These are phyloP conservation scores for Kwoniella dejecticola DNA, from an alignment of 768 basidiomycete genomes.

Conservation along the genomic window DNA sequence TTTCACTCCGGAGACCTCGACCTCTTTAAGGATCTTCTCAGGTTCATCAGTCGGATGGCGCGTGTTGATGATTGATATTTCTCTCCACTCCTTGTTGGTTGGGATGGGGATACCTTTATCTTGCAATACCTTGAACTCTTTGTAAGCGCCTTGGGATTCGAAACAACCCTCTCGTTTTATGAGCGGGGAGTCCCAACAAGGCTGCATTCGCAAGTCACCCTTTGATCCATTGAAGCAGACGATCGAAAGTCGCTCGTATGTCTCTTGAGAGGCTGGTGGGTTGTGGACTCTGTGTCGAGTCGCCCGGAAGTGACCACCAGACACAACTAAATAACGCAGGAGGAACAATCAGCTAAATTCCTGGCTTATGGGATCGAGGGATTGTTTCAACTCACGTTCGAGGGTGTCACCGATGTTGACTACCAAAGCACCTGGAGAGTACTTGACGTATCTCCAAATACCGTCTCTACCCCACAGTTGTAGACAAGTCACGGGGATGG, in stretches of 20 bases:
- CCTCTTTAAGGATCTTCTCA: conserved; percentile 11
- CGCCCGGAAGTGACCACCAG: conserved; percentile 33
- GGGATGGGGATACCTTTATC: conserved; percentile 34
- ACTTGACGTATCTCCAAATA: conserved; percentile 43
- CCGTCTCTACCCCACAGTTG: conserved; percentile 47
- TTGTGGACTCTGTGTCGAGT: conserved; percentile 15
- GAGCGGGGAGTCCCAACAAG: conserved; percentile 30
- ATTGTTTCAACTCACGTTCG: conserved; percentile 22
- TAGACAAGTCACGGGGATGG: conserved; percentile 43
- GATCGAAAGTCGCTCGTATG: conserved; percentile 14
- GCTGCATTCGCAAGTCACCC: conserved; percentile 11
- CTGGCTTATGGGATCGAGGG: not conserved
- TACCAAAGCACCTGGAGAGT: conserved; percentile 41
- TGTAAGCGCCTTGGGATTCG: conserved; percentile 41
- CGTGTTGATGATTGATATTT: conserved; percentile 34
- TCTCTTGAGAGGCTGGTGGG: conserved; percentile 2
- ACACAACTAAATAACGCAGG: not conserved
- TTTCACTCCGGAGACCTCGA: conserved; percentile 6
- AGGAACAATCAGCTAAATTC: not conserved
- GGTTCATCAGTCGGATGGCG: conserved; percentile 5
- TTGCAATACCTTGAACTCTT: conserved; percentile 36
- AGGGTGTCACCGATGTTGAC: conserved; percentile 50
- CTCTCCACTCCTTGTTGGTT: conserved; percentile 39
- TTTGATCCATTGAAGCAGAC: conserved; percentile 18
- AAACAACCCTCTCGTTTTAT: conserved; percentile 37